Conservation (phyloP, 1,139 yeast species). For the Taiozyma onychis region DNA sequence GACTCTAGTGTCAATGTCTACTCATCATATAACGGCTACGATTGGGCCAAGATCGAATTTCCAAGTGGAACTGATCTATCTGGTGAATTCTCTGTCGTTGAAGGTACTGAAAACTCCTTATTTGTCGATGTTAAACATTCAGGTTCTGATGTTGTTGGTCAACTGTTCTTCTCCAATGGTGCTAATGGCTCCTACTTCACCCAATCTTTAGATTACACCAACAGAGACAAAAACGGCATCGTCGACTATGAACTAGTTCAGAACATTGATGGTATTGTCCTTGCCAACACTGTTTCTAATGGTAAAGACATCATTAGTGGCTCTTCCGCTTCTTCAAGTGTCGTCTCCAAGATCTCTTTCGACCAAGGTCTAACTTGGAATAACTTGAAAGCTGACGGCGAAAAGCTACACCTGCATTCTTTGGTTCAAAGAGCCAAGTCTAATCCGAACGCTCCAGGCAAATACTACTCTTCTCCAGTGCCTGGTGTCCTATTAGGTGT, state of each 20-base stretch:
- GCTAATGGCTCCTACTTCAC: conserved; percentile 47
- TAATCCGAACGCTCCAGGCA: conserved; percentile 19
- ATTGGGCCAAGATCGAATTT: conserved; percentile 47
- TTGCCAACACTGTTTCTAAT: conserved; percentile 38
- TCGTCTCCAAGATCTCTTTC: conserved; percentile 43
- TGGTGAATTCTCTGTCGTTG: conserved; percentile 41
- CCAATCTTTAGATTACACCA: conserved; percentile 40
- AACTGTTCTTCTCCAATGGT: conserved; percentile 57
- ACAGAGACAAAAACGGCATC: conserved; percentile 32
- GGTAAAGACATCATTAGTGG: conserved; percentile 19
- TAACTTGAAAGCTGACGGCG: conserved; percentile 38
- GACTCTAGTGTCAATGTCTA: conserved; percentile 38
- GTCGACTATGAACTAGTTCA: conserved; percentile 45
- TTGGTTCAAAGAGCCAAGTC: conserved; percentile 16
- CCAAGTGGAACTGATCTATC: conserved; percentile 30
- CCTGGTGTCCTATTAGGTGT: conserved; percentile 67
- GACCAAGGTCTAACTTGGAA: conserved; percentile 68
- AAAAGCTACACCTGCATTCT: conserved; percentile 14
- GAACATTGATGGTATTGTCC: conserved; percentile 62
- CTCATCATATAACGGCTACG: conserved; percentile 50
- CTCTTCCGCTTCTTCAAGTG: conserved; percentile 26
- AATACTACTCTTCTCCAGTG: conserved; percentile 47
- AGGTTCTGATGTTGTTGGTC: conserved; percentile 25
- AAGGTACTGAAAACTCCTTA: conserved; percentile 50
- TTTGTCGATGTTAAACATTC: conserved; percentile 40